Conservation (phyloP, 1,139 yeast species). For the Zygoascus sp. region DNA sequence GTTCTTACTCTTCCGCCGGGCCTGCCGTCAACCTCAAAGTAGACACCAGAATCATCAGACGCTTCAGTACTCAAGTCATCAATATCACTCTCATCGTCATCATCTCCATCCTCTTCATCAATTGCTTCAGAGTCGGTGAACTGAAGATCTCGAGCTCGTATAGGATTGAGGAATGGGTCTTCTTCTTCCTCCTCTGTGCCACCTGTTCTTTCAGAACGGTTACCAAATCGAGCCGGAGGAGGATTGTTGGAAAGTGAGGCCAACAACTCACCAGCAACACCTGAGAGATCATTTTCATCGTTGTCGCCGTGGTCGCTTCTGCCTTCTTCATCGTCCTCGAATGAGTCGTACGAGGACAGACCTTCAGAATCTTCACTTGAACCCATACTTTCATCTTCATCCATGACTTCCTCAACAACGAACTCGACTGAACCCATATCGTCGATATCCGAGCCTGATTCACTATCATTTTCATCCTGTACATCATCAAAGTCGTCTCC, state of each 20-base stretch:
- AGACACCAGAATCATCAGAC: slow-evolving; percentile 17
- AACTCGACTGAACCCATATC: slow-evolving; percentile 17
- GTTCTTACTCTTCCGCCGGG: slow-evolving; percentile 8
- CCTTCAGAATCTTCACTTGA: slow-evolving; percentile 25
- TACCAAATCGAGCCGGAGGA: slow-evolving; percentile 8
- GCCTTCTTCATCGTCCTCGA: slow-evolving; percentile 9
- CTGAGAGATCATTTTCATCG: slow-evolving; percentile 1
- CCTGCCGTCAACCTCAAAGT: slow-evolving; percentile 16
- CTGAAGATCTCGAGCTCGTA: slow-evolving; percentile 13
- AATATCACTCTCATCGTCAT: slow-evolving; percentile 22
- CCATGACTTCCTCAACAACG: slow-evolving; percentile 19
- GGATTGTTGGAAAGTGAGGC: background rate
- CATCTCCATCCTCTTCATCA: slow-evolving; percentile 25
- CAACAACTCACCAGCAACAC: slow-evolving; percentile 1
- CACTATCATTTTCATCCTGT: slow-evolving; percentile 34
- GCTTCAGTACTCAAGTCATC: slow-evolving; percentile 15
- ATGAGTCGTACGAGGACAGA: slow-evolving; percentile 12
- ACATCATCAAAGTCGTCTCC: slow-evolving; percentile 21
- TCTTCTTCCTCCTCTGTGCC: background rate
- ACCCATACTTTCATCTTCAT: slow-evolving; percentile 28
- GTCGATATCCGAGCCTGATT: slow-evolving; percentile 25
- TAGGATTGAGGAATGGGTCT: slow-evolving; percentile 1
- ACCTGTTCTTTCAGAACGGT: background rate
- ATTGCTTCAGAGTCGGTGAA: slow-evolving; percentile 22
- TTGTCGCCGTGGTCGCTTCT: slow-evolving; percentile 20